Percentiles rank a stretch among this genome's conserved stretches.
These are phyloP conservation scores for Ophiosphaerella korrae DNA, from an alignment of 2,329 filamentous ascomycete species.

Conservation along the genomic window DNA sequence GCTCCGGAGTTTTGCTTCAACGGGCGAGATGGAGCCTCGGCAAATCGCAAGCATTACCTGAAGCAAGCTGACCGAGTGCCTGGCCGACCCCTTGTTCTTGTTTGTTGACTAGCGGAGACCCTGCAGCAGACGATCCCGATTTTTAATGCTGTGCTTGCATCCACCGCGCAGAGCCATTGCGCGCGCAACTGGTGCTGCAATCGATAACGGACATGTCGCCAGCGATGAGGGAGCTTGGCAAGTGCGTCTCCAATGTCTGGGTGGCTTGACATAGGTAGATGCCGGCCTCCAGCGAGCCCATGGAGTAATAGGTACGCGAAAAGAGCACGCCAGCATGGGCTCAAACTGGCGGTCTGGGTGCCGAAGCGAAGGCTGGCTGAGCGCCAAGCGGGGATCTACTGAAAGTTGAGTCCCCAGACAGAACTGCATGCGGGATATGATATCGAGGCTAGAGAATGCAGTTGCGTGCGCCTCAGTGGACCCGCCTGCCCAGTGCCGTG, in stretches of 20 bases:
- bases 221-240: background rate
- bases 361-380: constrained; percentile 16
- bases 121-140: constrained; percentile 1
- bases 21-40: background rate
- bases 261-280: background rate
- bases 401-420: constrained; percentile 22
- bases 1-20: background rate
- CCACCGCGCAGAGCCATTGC: background rate
- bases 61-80: background rate
- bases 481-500: constrained; percentile 15
- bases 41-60: background rate
- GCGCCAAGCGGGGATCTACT: constrained; percentile 31
- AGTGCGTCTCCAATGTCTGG: too few relatives aligned
- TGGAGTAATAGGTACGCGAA: constrained; percentile 1
- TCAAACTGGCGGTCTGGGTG: constrained; percentile 39
- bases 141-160: background rate
- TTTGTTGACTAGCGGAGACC: constrained; percentile 1
- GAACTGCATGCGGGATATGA: constrained; percentile 13
- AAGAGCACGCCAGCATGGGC: constrained; percentile 25
- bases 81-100: background rate
- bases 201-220: background rate
- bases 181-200: background rate
- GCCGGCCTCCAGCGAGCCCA: constrained; percentile 17
- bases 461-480: constrained; percentile 12
- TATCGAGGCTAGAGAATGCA: constrained; percentile 16